These are phyloP conservation scores for Thalia dealbata DNA, from an alignment of 176 grass and related monocot species.

Conservation along the genomic window DNA sequence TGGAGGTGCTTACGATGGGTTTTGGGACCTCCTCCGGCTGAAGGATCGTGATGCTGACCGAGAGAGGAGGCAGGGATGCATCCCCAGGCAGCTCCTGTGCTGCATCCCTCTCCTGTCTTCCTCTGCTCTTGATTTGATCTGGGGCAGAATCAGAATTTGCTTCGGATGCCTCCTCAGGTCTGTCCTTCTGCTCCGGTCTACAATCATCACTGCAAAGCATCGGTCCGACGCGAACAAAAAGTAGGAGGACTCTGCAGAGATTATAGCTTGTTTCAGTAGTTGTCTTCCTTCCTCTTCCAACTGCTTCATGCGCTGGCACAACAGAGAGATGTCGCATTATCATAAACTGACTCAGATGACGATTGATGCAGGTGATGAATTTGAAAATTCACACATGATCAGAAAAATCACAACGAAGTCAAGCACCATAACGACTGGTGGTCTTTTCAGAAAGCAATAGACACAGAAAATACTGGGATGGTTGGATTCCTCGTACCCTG, in stretches of 20 bases:
- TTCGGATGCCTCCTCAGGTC: neutral
- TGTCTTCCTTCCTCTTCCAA: neutral
- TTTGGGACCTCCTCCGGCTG: constrained; percentile 43
- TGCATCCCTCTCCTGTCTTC: constrained; percentile 1
- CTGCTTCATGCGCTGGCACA: neutral
- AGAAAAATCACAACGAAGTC: too few relatives aligned
- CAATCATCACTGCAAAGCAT: constrained; percentile 19
- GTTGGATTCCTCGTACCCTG: too few relatives aligned
- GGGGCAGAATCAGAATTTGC: constrained; percentile 6
- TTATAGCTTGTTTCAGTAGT: neutral
- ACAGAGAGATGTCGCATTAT: neutral
- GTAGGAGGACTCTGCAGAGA: neutral
- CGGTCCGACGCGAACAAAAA: neutral
- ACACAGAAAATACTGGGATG: too few relatives aligned
- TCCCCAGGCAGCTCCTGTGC: neutral
- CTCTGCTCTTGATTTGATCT: constrained; percentile 15
- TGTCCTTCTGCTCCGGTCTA: constrained; percentile 3
- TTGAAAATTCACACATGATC: too few relatives aligned
- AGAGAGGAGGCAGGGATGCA: constrained; percentile 12
- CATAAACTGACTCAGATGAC: neutral
- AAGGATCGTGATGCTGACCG: constrained; percentile 52
- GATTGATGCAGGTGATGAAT: too few relatives aligned
- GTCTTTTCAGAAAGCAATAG: too few relatives aligned
- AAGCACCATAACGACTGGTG: too few relatives aligned
- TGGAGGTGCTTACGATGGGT: constrained; percentile 20